Conservation (phyloP, 2,329 filamentous ascomycete species). For the Diaporthe citri region DNA sequence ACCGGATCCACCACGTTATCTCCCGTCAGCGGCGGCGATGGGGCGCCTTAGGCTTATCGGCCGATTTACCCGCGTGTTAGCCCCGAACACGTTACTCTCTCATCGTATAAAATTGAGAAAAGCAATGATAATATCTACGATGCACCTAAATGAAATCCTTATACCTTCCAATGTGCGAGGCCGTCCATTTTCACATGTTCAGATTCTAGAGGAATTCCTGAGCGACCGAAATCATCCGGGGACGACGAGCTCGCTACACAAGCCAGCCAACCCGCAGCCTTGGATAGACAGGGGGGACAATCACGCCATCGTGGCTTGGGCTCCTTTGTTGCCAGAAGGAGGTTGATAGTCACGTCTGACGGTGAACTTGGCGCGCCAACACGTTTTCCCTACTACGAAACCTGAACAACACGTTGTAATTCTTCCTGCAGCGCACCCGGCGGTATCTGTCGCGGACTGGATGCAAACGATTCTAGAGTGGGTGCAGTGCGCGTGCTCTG, state of each 20-base stretch:
- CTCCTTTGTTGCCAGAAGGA: conserved; percentile 3
- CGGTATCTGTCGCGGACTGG: not conserved
- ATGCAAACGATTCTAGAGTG: not conserved
- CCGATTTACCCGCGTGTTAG: conserved; percentile 1
- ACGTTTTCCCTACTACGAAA: not conserved
- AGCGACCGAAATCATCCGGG: not conserved
- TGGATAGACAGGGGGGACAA: conserved; percentile 14
- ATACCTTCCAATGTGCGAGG: too few species aligned
- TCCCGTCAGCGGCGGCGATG: conserved; percentile 9
- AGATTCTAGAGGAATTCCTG: not conserved
- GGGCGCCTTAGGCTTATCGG: not conserved
- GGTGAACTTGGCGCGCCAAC: not conserved
- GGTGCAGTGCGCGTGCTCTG: not conserved
- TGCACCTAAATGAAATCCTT: accelerated
- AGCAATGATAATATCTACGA: accelerated
- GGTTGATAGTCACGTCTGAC: not conserved
- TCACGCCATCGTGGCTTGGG: conserved; percentile 34
- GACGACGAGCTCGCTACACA: not conserved
- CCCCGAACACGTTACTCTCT: not conserved
- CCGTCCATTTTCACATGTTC: not conserved
- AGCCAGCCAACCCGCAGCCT: conserved; percentile 1
- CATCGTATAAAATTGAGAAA: not conserved
- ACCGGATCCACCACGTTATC: conserved; percentile 31
- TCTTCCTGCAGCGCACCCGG: too few species aligned
- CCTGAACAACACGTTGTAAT: not conserved